These are phyloP conservation scores for Buxus sempervirens DNA, from an alignment of 164 flowering plant species.

Conservation along the genomic window DNA sequence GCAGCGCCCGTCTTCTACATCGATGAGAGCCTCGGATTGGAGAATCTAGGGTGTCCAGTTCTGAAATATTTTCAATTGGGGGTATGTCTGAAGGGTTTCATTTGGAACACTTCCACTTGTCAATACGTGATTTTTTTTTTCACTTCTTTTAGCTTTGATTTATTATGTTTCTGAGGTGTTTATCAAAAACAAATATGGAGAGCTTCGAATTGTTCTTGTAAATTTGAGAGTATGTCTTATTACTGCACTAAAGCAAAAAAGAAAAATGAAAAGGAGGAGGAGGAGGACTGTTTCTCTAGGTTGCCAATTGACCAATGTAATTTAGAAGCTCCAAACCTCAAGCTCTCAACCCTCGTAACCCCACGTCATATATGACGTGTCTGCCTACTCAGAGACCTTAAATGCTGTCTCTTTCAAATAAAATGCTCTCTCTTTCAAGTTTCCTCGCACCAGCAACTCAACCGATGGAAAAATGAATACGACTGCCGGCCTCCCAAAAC, in stretches of 20 bases:
- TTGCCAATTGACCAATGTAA: no score
- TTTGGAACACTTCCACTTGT: conserved; percentile 24
- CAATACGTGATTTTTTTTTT: neutral
- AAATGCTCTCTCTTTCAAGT: no score
- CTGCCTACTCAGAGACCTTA: no score
- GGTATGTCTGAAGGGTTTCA: neutral
- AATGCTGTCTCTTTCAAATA: no score
- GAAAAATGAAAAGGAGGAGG: neutral
- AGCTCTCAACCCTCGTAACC: no score
- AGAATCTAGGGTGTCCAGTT: conserved; percentile 31
- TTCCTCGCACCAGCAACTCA: no score
- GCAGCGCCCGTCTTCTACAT: conserved; percentile 41
- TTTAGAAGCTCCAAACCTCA: no score
- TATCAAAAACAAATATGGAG: conserved; percentile 2
- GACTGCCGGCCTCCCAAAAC: no score
- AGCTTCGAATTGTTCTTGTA: neutral
- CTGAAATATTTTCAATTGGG: neutral
- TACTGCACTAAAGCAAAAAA: neutral
- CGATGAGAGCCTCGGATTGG: conserved; percentile 29
- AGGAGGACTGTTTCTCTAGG: no score
- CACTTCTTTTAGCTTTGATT: neutral
- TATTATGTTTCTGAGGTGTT: conserved; percentile 4
- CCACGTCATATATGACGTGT: no score
- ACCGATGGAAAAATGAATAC: no score
- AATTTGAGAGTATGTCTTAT: neutral